A percentile compares a stretch with the other conserved stretches of the same genome.
These are phyloP conservation scores for Pseudozyma flocculosa DNA, from an alignment of 1,284 basidiomycete genomes.

Conservation along the genomic window DNA sequence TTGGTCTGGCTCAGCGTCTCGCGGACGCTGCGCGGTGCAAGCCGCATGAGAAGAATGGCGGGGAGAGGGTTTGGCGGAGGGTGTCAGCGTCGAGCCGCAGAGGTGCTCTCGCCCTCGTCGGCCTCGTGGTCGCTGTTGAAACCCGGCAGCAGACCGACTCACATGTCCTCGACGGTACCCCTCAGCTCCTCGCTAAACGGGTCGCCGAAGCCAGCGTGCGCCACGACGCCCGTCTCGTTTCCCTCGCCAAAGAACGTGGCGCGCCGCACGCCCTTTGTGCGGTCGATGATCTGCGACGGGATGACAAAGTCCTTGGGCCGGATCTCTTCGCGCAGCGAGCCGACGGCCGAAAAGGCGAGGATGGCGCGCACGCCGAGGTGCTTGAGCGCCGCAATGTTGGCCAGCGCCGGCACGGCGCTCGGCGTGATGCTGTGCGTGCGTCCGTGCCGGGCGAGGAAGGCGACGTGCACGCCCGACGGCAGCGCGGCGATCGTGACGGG, in stretches of 20 bases:
- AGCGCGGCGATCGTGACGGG: slow-evolving; percentile 84
- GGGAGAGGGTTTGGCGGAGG: too few species aligned
- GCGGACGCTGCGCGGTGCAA: slow-evolving; percentile 12
- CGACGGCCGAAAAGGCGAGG: slow-evolving; percentile 92
- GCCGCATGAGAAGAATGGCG: neutral
- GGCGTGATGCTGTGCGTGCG: slow-evolving; percentile 66
- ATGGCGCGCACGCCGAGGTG: slow-evolving; percentile 83
- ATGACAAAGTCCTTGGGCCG: slow-evolving; percentile 74
- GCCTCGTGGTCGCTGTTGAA: neutral
- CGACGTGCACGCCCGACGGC: slow-evolving; percentile 73
- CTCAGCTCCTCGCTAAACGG: slow-evolving; percentile 52
- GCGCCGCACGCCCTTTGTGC: slow-evolving; percentile 86
- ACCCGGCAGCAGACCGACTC: slow-evolving; percentile 1
- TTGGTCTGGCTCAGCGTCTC: slow-evolving; percentile 20
- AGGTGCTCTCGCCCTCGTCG: too few species aligned
- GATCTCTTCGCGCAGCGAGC: slow-evolving; percentile 92
- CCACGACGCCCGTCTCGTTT: slow-evolving; percentile 70
- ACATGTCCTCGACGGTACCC: slow-evolving; percentile 40
- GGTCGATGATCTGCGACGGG: slow-evolving; percentile 90
- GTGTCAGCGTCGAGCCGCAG: too few species aligned
- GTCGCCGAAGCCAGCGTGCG: slow-evolving; percentile 91
- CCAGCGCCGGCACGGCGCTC: slow-evolving; percentile 67
- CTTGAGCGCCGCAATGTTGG: slow-evolving; percentile 95
- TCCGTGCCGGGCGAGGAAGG: slow-evolving; percentile 91
- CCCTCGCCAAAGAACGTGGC: slow-evolving; percentile 79